These are phyloP conservation scores for Capsicum chinense DNA, from an alignment of 257 asterid genomes.

Conservation along the genomic window DNA sequence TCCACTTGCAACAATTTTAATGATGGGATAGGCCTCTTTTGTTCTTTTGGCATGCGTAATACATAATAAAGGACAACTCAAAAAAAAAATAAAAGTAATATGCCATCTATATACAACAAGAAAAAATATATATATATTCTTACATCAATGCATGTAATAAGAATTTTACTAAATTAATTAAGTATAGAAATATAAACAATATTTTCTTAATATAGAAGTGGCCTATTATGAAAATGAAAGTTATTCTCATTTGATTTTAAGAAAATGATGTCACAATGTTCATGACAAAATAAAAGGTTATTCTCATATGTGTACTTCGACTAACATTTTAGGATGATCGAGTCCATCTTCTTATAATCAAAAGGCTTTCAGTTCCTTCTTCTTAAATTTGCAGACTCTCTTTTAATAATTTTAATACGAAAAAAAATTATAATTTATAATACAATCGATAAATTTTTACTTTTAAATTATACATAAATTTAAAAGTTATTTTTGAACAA, in stretches of 20 bases:
- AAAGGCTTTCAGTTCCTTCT: no score
- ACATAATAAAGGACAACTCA: neutral
- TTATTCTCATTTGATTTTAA: neutral
- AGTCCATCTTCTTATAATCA: no score
- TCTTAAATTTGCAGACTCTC: neutral
- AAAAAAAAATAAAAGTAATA: neutral
- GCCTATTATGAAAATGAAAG: neutral
- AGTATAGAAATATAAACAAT: neutral
- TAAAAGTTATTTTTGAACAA: neutral
- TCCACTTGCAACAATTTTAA: constrained; percentile 28
- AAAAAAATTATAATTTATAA: neutral
- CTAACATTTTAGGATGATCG: neutral
- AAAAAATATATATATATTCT: neutral
- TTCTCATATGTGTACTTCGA: neutral
- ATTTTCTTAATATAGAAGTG: neutral
- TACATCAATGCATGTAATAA: neutral
- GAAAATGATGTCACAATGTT: neutral
- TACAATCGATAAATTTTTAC: no score
- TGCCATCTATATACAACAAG: neutral
- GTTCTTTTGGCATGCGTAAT: constrained; percentile 11
- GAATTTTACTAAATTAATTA: neutral
- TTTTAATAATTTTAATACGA: neutral
- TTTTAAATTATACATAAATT: no score
- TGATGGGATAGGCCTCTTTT: constrained; percentile 19
- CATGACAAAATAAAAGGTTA: no score